Percentiles rank a stretch among this genome's conserved stretches.
These are phyloP conservation scores for Tetrahymena borealis DNA, from an alignment of 73 alveolate species.

Conservation along the genomic window DNA sequence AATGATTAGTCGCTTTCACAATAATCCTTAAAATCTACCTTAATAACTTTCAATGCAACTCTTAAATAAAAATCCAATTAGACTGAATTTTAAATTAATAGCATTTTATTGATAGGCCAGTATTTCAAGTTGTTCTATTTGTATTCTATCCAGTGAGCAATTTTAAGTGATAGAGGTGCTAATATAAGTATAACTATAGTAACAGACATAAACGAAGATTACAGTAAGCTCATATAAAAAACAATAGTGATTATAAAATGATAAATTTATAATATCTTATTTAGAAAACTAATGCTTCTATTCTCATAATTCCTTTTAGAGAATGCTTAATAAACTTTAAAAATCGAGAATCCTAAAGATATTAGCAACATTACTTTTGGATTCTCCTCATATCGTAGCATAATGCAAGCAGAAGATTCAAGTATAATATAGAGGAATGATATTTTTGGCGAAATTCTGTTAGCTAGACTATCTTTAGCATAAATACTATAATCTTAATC, in stretches of 20 bases:
- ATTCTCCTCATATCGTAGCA: background rate
- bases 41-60: background rate
- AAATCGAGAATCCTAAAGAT: background rate
- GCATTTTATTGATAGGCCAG: background rate
- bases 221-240: background rate
- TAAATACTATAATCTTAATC: background rate
- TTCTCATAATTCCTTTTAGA: background rate
- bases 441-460: background rate
- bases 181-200: background rate
- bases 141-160: background rate
- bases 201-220: background rate
- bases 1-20: background rate
- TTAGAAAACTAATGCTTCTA: background rate
- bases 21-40: background rate
- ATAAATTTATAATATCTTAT: background rate
- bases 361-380: background rate
- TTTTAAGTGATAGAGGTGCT: background rate
- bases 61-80: background rate
- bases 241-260: background rate
- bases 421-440: background rate
- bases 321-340: background rate
- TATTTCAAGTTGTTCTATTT: background rate
- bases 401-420: background rate
- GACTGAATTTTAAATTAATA: background rate
- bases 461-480: background rate